A percentile compares a stretch with the other conserved stretches of the same genome.
These are phyloP conservation scores for Tuber aestivum DNA, from an alignment of 495 filamentous ascomycete species.

Conservation along the genomic window DNA sequence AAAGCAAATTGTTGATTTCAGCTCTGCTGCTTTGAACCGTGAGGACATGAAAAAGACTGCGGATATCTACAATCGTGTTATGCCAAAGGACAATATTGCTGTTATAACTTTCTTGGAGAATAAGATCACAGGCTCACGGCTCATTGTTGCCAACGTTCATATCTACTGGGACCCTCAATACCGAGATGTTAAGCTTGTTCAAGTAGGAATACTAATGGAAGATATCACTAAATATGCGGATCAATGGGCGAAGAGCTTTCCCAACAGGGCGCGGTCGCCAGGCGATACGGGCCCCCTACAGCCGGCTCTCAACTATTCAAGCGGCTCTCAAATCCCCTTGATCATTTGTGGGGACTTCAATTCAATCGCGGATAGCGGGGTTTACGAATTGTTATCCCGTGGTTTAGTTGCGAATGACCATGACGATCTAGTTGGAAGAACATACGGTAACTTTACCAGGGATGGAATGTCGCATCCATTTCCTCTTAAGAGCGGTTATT, in stretches of 20 bases:
- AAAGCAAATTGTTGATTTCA: slow-evolving; percentile 87
- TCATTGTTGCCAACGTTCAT: slow-evolving; percentile 90
- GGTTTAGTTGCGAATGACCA: slow-evolving; percentile 68
- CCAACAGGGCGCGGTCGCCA: slow-evolving; percentile 50
- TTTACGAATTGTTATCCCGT: slow-evolving; percentile 77
- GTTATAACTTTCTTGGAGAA: slow-evolving; percentile 88
- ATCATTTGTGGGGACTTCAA: slow-evolving; percentile 95
- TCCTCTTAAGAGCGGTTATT: slow-evolving; percentile 82
- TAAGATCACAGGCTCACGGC: slow-evolving; percentile 70
- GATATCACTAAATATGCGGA: slow-evolving; percentile 76
- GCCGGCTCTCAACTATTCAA: slow-evolving; percentile 66
- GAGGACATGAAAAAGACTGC: slow-evolving; percentile 92
- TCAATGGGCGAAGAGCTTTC: slow-evolving; percentile 69
- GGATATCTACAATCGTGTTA: slow-evolving; percentile 94
- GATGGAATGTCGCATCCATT: slow-evolving; percentile 93
- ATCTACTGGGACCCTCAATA: slow-evolving; percentile 87
- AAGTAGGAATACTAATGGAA: slow-evolving; percentile 91
- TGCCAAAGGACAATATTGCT: slow-evolving; percentile 95
- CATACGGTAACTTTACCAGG: slow-evolving; percentile 84
- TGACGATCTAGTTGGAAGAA: slow-evolving; percentile 62
- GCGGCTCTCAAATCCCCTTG: slow-evolving; percentile 78
- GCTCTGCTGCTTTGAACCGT: slow-evolving; percentile 82
- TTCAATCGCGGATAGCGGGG: slow-evolving; percentile 72
- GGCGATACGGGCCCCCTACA: slow-evolving; percentile 42
- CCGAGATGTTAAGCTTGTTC: slow-evolving; percentile 89